These are phyloP conservation scores for Capsella rubella DNA, from an alignment of 441 rosid species.

Conservation along the genomic window DNA sequence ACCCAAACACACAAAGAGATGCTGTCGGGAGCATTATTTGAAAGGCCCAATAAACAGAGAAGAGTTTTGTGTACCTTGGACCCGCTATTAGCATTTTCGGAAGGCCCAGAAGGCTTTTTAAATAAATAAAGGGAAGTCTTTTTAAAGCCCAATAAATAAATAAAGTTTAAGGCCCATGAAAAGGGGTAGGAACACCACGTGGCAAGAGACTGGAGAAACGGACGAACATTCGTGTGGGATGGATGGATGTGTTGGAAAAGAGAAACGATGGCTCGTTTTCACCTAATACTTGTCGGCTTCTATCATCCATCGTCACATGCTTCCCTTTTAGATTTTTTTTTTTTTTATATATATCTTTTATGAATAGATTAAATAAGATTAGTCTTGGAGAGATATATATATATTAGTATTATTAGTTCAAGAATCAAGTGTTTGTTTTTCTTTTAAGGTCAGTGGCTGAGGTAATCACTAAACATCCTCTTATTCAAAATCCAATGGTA, in stretches of 20 bases:
- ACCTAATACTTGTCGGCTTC: constrained; percentile 50
- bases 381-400: neutral
- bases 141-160: constrained; percentile 11
- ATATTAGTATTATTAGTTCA: neutral
- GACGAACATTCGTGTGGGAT: constrained; percentile 47
- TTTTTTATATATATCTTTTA: neutral
- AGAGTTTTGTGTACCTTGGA: too few species aligned
- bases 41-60: neutral
- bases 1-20: too few species aligned
- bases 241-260: constrained; percentile 27
- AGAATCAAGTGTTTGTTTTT: neutral
- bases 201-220: constrained; percentile 31
- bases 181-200: neutral
- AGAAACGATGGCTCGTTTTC: constrained; percentile 36
- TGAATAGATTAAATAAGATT: too few species aligned
- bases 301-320: constrained; percentile 42
- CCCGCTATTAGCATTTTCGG: too few species aligned
- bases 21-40: neutral
- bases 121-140: neutral
- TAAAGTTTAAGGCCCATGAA: constrained; percentile 10
- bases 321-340: constrained; percentile 17
- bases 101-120: too few species aligned
- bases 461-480: constrained; percentile 37
- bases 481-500: constrained; percentile 29
- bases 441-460: constrained; percentile 38